Percentiles rank a stretch among this genome's conserved stretches.
These are phyloP conservation scores for Fusarium sp. DNA, from an alignment of 2,329 filamentous ascomycete genomes.

Conservation along the genomic window DNA sequence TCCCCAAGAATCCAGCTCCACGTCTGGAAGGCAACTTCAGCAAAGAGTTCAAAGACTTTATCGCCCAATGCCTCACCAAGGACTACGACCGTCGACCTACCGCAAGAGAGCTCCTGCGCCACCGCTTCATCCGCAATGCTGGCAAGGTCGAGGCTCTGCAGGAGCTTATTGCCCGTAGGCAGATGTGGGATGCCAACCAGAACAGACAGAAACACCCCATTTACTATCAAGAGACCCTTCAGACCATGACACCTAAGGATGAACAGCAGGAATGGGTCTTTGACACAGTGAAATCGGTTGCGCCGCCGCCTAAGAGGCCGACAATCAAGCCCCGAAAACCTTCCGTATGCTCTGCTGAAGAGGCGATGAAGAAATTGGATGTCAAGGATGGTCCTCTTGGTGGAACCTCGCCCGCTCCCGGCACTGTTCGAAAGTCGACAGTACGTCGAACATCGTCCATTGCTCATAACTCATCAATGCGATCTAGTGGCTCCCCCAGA, in stretches of 20 bases:
- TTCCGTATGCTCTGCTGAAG: slow-evolving; percentile 68
- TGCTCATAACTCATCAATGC: slow-evolving; percentile 49
- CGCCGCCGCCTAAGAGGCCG: slow-evolving; percentile 61
- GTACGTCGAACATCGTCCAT: slow-evolving; percentile 60
- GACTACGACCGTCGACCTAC: slow-evolving; percentile 86
- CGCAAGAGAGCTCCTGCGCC: slow-evolving; percentile 86
- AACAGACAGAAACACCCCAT: slow-evolving; percentile 76
- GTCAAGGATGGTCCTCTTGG: slow-evolving; percentile 70
- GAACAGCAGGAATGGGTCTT: slow-evolving; percentile 94
- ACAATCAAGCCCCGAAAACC: slow-evolving; percentile 65
- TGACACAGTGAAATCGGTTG: slow-evolving; percentile 85
- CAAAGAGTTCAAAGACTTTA: slow-evolving; percentile 93
- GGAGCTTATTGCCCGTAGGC: slow-evolving; percentile 84
- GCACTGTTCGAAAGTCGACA: slow-evolving; percentile 71
- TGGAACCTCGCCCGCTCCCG: slow-evolving; percentile 62
- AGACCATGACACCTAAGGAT: slow-evolving; percentile 72
- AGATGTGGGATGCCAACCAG: slow-evolving; percentile 81
- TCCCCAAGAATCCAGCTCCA: slow-evolving; percentile 88
- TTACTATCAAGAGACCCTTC: slow-evolving; percentile 93
- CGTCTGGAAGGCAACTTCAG: slow-evolving; percentile 87
- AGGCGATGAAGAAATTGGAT: slow-evolving; percentile 69
- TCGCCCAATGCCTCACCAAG: slow-evolving; percentile 90
- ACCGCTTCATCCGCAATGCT: slow-evolving; percentile 87
- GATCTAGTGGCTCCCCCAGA: slow-evolving; percentile 57
- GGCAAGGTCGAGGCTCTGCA: slow-evolving; percentile 90